Base-by-base conservation (phyloP, 805 yeast species). In the Zygotorulaspora sp. region DNA sequence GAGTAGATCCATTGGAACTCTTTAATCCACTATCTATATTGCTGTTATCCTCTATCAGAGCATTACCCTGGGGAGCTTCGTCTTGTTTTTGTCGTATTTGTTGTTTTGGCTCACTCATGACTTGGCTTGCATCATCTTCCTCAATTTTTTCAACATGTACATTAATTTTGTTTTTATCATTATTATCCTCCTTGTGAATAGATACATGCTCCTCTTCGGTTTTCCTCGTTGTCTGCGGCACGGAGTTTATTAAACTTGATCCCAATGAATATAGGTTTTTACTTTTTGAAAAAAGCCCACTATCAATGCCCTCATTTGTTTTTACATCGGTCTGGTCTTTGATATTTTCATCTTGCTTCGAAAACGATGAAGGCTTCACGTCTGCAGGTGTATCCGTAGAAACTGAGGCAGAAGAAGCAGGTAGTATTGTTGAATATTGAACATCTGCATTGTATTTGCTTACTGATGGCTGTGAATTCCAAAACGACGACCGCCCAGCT, bases 201-300 rank as follows among this genome's bases (percentile, higher is more conserved):
- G 25, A 14, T 11, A 45, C 39, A 9, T 36, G 47, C 21, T 41
- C 38, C 10, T 42, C 37, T 31, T 55, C 55, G 6, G 39, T 41
- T 33, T 49, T 47, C 26, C 52, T 49, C 10, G 55, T 50, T 5
- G 54, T 52, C 24, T 48, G 55, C 15, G 53, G 45, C 5, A 55
- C 61, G 6, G 62, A 57, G 36, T 50, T 53, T n/a, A 57, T 56
- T 29, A 57, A 35, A 38, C 61, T 56, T 6, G 61, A 49, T 1
- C 57, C 56, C 11, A 53, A 30, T 6, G 58, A 52, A 38, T 46
- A 49, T 6, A 47, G 45, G 33, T 48, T 36, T 12, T 34, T 22
- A 16, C 32, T 35, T 13, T 33, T 29, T n/a, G n/a, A n/a, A n/a
- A n/a, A n/a, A n/a, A n/a, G n/a, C n/a, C n/a, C n/a, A n/a, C n/a